Percentiles rank a stretch among this genome's conserved stretches.
phyloP scores from a whole-genome alignment of 148 eudicot genomes.

The Beta vulgaris region DNA sequence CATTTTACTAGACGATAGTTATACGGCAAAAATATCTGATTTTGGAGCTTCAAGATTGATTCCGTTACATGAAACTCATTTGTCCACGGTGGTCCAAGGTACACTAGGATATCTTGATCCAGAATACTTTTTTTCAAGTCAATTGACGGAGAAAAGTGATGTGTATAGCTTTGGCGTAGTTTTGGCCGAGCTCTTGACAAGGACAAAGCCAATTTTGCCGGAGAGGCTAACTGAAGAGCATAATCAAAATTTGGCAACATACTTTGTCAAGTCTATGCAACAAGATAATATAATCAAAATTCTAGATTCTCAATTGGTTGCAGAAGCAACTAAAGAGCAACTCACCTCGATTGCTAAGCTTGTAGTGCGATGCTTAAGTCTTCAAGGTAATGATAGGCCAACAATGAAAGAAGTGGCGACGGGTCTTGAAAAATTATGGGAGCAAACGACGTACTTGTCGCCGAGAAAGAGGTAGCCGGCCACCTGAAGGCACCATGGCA shows the following conservation, averaged over 20 bases:
- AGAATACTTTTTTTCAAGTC: slow-evolving; percentile 29
- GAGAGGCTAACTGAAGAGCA: not conserved
- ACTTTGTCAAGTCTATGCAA: slow-evolving; percentile 10
- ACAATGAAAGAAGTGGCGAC: slow-evolving; percentile 14
- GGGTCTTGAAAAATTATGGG: not conserved
- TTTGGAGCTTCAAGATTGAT: slow-evolving; percentile 18
- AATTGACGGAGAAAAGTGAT: slow-evolving; percentile 13
- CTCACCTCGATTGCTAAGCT: not conserved
- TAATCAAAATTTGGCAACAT: slow-evolving; percentile 6
- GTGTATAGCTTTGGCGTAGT: slow-evolving; percentile 20
- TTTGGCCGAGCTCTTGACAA: slow-evolving; percentile 12
- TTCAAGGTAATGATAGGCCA: not conserved
- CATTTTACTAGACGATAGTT: not conserved
- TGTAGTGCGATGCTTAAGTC: not conserved
- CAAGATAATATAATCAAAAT: not conserved
- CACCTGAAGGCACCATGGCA: too few species aligned
- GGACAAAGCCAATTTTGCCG: not conserved
- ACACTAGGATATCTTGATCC: slow-evolving; percentile 36
- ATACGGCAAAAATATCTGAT: slow-evolving; percentile 6
- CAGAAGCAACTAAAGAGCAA: not conserved
- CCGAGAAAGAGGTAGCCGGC: not conserved
- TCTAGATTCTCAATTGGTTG: slow-evolving; percentile 1
- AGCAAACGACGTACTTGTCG: not conserved
- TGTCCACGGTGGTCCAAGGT: slow-evolving; percentile 10
- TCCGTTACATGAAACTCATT: slow-evolving; percentile 1